These are phyloP conservation scores for Boletales sp. DNA, from an alignment of 768 basidiomycete species.

Conservation along the genomic window DNA sequence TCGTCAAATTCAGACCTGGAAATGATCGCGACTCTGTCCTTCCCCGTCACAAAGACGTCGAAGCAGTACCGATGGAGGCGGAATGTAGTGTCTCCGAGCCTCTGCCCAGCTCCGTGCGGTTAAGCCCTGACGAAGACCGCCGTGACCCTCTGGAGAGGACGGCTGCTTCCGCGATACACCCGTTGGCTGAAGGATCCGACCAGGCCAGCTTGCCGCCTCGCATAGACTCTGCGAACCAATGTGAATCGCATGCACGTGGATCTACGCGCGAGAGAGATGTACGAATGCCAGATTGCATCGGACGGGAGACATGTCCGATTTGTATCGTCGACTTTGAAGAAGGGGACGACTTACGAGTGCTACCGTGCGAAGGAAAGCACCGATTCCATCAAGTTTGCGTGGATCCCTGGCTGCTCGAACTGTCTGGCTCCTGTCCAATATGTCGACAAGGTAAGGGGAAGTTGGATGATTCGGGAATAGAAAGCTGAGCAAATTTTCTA, in stretches of 20 bases:
- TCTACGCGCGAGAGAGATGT: conserved; percentile 30
- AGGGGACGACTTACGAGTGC: conserved; percentile 84
- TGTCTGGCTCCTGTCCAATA: conserved; percentile 88
- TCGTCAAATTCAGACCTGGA: conserved; percentile 73
- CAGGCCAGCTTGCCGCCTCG: conserved; percentile 2
- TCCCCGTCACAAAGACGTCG: conserved; percentile 30
- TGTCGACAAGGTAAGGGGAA: conserved; percentile 75
- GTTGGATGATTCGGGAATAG: neutral
- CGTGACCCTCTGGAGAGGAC: neutral
- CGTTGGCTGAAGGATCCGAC: conserved; percentile 2
- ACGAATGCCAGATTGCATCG: conserved; percentile 62
- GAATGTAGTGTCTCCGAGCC: neutral
- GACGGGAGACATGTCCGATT: conserved; percentile 88
- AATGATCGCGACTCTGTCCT: conserved; percentile 10
- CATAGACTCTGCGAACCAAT: neutral
- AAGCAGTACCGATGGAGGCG: conserved; percentile 13
- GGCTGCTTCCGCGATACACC: neutral
- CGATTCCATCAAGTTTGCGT: conserved; percentile 88
- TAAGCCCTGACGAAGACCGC: neutral
- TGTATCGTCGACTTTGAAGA: conserved; percentile 94
- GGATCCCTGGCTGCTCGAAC: conserved; percentile 88
- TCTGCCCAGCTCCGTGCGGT: conserved; percentile 9
- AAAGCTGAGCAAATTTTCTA: conserved; percentile 15
- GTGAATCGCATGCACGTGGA: neutral
- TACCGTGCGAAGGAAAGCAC: conserved; percentile 91